Base-by-base conservation (phyloP, 2,329 filamentous ascomycete genomes). In the Xylaria sp. region DNA sequence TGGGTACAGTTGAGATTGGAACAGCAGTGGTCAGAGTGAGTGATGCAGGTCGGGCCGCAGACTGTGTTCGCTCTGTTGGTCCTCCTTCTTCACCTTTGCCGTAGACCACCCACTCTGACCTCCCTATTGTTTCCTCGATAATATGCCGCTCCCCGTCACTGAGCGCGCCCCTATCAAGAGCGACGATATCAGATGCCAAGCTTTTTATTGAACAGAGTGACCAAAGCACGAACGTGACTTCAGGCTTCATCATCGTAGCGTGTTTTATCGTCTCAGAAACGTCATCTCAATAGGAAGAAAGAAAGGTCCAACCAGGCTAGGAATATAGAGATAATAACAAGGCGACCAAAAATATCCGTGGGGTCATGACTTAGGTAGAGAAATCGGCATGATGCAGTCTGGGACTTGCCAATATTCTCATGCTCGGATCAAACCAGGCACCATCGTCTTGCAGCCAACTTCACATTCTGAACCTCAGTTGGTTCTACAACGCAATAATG, bases 221-320 rank as follows among this genome's bases (percentile, higher is more conserved):
- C 52, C 52, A 60, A 20, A 54, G 34, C 42, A 61, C 49, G 17
- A 61, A 48, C 44, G 48, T 49, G 11, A 48, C 42, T 39, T 48
- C 39, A n/a, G 24, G 38, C 50, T 53, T 54, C 24, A 22, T 52
- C 55, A 59, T 61, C 26, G 29, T 59, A 43, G 48, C 16, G 37
- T 29, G 26, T 38, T n/a, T n/a, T 52, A 41, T 59, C 44, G 46
- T 47, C 39, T 40, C 46, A 16, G 29, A 38, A 44, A 19, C 47
- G 52, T 50, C 55, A 56, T 54, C 52, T 42, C 40, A 22, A 42
- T 42, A 20, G 19, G 4, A 16, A 24, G 9, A 7, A 21, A 13
- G 19, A 24, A 39, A 6, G 6, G 38, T n/a, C 5, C 29, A 13
- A 34, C 16, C 29, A 34, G 8, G 9, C 9, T 13, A 11, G 16